Percentiles rank a stretch among this genome's conserved stretches.
Conservation (phyloP, 495 filamentous ascomycete genomes). For the Penicillium antarcticum region DNA sequence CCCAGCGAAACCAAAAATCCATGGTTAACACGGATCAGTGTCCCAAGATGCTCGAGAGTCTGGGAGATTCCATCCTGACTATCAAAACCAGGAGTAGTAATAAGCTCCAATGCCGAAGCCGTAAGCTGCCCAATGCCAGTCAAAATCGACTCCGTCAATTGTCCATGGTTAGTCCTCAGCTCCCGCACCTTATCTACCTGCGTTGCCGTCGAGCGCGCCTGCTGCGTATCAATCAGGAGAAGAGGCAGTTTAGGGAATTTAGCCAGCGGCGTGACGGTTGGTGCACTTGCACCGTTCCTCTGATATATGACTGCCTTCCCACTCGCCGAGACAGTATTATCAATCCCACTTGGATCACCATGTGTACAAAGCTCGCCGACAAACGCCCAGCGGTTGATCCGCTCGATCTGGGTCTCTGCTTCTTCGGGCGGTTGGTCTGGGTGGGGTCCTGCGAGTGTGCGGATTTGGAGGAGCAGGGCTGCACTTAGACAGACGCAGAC, state of each 20-base stretch:
- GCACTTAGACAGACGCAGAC: constrained; percentile 86
- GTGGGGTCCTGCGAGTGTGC: constrained; percentile 82
- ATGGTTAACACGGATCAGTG: constrained; percentile 91
- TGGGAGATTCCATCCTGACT: constrained; percentile 37
- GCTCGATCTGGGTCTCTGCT: constrained; percentile 78
- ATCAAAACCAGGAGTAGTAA: constrained; percentile 62
- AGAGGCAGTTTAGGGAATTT: constrained; percentile 89
- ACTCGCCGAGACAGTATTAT: constrained; percentile 90
- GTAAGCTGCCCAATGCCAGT: constrained; percentile 82
- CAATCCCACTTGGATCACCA: constrained; percentile 91
- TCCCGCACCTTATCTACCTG: constrained; percentile 83
- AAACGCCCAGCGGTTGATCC: constrained; percentile 96
- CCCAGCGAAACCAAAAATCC: constrained; percentile 83
- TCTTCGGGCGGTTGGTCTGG: constrained; percentile 81
- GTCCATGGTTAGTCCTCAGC: constrained; percentile 64
- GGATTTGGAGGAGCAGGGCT: constrained; percentile 83
- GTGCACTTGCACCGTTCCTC: constrained; percentile 69
- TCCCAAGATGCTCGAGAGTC: constrained; percentile 68
- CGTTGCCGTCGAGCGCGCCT: constrained; percentile 72
- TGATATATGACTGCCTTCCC: constrained; percentile 92
- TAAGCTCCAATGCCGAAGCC: constrained; percentile 64
- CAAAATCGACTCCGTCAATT: constrained; percentile 72
- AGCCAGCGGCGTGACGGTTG: constrained; percentile 67
- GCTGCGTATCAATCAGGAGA: constrained; percentile 81
- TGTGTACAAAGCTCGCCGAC: constrained; percentile 97